Percentiles rank a stretch among this genome's conserved stretches.
These are phyloP conservation scores for Hyaloperonospora brassicae DNA, from an alignment of 352 stramenopile species.

Conservation along the genomic window DNA sequence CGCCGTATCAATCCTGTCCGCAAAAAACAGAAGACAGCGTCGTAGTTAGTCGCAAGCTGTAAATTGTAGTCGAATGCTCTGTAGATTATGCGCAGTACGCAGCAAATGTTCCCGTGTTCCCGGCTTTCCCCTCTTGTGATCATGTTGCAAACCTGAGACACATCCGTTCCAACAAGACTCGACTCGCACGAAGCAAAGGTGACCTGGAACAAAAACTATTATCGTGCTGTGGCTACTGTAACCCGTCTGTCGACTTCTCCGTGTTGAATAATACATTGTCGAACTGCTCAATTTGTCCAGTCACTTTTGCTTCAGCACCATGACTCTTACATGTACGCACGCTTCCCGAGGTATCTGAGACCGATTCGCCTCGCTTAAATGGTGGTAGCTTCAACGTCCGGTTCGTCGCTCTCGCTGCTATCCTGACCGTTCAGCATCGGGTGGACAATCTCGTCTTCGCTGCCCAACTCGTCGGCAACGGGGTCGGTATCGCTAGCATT, in stretches of 20 bases:
- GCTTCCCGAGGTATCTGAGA: constrained; percentile 9
- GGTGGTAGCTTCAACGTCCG: constrained; percentile 36
- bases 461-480: constrained; percentile 39
- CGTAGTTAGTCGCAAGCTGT: constrained; percentile 7
- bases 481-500: constrained; percentile 54
- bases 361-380: constrained; percentile 22
- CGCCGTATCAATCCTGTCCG: constrained; percentile 7
- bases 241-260: constrained; percentile 20
- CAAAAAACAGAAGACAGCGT: constrained; percentile 28
- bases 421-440: constrained; percentile 39
- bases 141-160: no score
- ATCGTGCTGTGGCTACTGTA: constrained; percentile 21
- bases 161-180: not conserved
- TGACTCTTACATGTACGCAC: constrained; percentile 15
- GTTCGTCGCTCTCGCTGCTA: constrained; percentile 68
- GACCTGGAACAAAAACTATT: constrained; percentile 23
- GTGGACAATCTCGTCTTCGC: constrained; percentile 47
- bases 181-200: not conserved
- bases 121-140: no score
- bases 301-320: constrained; percentile 20
- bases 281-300: constrained; percentile 18
- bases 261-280: constrained; percentile 21
- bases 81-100: constrained; percentile 26
- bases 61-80: constrained; percentile 13
- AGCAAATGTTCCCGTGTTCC: not conserved